Evolutionary conservation across 192 early-diverging fungal genomes (phyloP), one percentile per base, ranked within the genome.

Genomic region (Dispira simplex): DNA sequence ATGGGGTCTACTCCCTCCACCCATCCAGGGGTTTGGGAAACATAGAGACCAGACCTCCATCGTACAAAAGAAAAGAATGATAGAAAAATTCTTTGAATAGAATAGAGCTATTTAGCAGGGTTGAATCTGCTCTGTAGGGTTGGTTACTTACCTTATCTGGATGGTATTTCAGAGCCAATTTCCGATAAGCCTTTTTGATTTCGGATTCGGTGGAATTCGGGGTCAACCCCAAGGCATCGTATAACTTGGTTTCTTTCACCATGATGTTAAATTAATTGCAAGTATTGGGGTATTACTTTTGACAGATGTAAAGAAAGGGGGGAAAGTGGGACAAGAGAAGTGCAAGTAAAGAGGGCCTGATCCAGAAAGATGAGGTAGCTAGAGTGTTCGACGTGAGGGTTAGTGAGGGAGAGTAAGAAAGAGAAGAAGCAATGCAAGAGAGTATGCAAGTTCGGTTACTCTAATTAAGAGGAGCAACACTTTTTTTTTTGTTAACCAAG

Each of bases 121-220:
- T 6, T 39, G 32, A 1, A 39, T 39, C 1, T 39, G 6, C 16
- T 64, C 28, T 21, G 52, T 46, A 47, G 21, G 25, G 46, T 23
- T 27, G 44, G 45, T 16, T 46, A 62, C 28, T 26, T 79, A 84
- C 82, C 77, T 90, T 93, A 72, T 93, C 90, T 14, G 90, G 90
- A 66, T 84, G 84, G 64, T 83, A 91, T 68, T 92, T 92, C 59
- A 97, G 77, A 13, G 97, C 97, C 65, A 96, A 80, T 77, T 99
- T 99, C 62, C 92, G 75, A 84, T 96, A 96, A 20, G 94, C 92
- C 78, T 99, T 99, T 78, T 96, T 99, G 67, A 99, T 78, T 57
- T 97, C 90, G 62, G 75, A 54, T 49, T 94, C 89, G 63, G 79
- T 79, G 59, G 88, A 90, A 12, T 54, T 60, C 14, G 92, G 85